Evolutionary conservation across 78 protist species (phyloP).

Genomic region (Planoprotostelium fungivorum): DNA sequence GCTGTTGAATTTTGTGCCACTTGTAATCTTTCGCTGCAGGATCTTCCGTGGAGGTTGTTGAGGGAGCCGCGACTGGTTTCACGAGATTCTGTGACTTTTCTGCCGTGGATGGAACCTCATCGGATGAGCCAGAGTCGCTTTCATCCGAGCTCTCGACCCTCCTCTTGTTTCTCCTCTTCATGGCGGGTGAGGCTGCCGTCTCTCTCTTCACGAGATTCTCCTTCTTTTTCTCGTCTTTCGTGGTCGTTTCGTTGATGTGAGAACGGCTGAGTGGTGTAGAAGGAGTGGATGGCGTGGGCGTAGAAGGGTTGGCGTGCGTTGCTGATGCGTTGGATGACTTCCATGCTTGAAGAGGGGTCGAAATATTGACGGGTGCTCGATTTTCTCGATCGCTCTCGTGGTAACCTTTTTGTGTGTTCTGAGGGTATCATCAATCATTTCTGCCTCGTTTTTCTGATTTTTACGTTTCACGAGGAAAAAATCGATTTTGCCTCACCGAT

Average conservation of each 20-base stretch:
- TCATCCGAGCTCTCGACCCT: not conserved
- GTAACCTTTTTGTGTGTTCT: too few species aligned
- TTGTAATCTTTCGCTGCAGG: not conserved
- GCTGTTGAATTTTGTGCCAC: not conserved
- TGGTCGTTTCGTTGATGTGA: not conserved
- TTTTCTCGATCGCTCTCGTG: too few species aligned
- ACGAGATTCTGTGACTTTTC: too few species aligned
- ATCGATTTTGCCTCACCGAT: not conserved
- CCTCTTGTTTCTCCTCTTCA: not conserved
- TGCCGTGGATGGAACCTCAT: conserved; percentile 1
- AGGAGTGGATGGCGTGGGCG: too few species aligned
- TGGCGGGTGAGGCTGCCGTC: not conserved
- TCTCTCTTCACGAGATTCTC: not conserved
- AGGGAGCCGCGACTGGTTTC: too few species aligned
- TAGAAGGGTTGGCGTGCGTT: not conserved
- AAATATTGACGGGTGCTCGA: too few species aligned
- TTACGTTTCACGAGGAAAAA: not conserved
- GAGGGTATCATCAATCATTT: too few species aligned
- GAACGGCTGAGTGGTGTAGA: too few species aligned
- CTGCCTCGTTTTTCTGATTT: not conserved
- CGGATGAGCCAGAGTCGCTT: not conserved
- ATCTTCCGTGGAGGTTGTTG: too few species aligned
- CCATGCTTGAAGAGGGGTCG: not conserved
- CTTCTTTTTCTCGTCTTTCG: not conserved
- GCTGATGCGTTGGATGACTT: not conserved